phyloP scores from a whole-genome alignment of 2,329 filamentous ascomycete genomes.

The Alternaria solani region DNA sequence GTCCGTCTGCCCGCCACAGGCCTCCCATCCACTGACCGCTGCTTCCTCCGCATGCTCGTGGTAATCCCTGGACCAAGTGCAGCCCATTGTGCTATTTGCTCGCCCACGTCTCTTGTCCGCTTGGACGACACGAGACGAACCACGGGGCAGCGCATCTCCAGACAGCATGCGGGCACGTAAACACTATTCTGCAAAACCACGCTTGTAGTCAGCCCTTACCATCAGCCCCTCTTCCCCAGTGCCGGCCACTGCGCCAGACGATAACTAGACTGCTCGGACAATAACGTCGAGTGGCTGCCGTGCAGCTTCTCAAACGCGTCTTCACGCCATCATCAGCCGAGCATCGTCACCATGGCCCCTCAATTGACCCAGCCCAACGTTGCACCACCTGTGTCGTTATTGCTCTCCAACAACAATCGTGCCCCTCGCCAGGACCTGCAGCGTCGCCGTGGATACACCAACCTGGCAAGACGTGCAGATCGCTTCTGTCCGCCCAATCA shows the following conservation, averaged over 20 bases:
- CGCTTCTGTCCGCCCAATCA: constrained; percentile 29
- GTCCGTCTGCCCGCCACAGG: neutral
- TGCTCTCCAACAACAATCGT: constrained; percentile 15
- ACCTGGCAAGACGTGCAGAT: constrained; percentile 29
- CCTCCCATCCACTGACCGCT: constrained; percentile 13
- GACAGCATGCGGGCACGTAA: constrained; percentile 6
- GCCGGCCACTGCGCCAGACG: neutral
- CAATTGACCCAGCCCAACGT: constrained; percentile 12
- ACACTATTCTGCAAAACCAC: neutral
- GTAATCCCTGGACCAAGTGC: constrained; percentile 10
- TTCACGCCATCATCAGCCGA: constrained; percentile 27
- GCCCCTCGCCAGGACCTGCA: constrained; percentile 20
- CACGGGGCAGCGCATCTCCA: neutral
- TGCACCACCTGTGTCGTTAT: constrained; percentile 16
- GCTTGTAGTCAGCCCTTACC: constrained; percentile 12
- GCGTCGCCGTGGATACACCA: constrained; percentile 20
- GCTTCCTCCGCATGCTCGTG: constrained; percentile 14
- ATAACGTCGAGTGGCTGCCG: neutral
- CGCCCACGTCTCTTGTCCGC: constrained; percentile 20
- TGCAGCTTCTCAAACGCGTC: constrained; percentile 5
- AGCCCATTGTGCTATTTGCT: constrained; percentile 9
- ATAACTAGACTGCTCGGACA: neutral
- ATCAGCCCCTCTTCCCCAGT: constrained; percentile 1
- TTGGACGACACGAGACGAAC: constrained; percentile 16
- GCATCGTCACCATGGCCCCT: constrained; percentile 1